Conservation (phyloP, 2,329 filamentous ascomycete genomes). For the Phaeomoniella chlamydospora region DNA sequence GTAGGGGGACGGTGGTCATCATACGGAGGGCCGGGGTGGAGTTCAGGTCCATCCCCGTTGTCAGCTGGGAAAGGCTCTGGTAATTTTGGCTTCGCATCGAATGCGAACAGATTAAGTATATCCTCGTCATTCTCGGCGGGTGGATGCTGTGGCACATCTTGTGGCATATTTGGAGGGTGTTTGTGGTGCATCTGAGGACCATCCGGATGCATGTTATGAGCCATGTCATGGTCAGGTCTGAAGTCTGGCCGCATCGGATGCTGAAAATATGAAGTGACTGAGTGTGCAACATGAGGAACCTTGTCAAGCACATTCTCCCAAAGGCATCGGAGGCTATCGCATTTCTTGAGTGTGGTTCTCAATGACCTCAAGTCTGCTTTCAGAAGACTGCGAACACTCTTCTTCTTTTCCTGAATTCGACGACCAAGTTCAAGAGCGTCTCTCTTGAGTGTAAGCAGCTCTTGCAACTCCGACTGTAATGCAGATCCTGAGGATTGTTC, state of each 20-base stretch:
- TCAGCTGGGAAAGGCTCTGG: background rate
- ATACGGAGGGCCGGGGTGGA: background rate
- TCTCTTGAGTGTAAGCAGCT: conserved; percentile 13
- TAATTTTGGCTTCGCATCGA: background rate
- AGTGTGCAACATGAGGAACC: conserved; percentile 14
- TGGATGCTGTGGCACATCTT: background rate
- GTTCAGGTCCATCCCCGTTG: background rate
- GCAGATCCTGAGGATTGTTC: background rate
- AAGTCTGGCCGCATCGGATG: too few relatives aligned
- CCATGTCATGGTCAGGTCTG: too few relatives aligned
- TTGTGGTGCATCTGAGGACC: too few relatives aligned
- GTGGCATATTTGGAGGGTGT: too few relatives aligned
- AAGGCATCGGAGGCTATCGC: conserved; percentile 14
- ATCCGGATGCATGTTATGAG: too few relatives aligned
- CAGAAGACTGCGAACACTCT: conserved; percentile 14
- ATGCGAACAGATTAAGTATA: conserved; percentile 1
- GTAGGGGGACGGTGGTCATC: conserved; percentile 1
- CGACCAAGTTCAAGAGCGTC: conserved; percentile 12
- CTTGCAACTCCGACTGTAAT: conserved; percentile 9
- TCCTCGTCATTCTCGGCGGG: background rate
- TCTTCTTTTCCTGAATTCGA: conserved; percentile 13
- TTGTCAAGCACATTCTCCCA: conserved; percentile 14
- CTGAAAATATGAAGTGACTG: conserved; percentile 14
- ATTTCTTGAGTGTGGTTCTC: conserved; percentile 10
- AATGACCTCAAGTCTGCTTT: conserved; percentile 14